Percentiles rank a stretch among this genome's conserved stretches.
Conservation (phyloP, 805 yeast species). For the Blastobotrys peoriensis region DNA sequence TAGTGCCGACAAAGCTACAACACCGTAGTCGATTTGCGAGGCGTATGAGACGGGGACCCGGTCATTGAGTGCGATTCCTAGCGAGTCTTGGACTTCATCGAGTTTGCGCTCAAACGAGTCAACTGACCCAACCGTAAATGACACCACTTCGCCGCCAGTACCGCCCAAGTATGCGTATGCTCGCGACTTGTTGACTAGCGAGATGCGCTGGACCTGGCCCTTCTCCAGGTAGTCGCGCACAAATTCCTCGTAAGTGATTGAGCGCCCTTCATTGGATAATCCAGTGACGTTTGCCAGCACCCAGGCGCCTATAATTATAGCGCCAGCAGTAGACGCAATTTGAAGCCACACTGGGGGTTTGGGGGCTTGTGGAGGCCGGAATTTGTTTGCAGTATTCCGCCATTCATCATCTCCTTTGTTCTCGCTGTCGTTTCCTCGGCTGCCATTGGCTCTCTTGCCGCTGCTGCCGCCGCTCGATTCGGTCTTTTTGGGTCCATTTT, state of each 20-base stretch:
- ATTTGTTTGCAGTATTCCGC: background rate
- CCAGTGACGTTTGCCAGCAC: background rate
- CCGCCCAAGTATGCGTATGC: slow-evolving; percentile 62
- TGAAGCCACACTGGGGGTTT: background rate
- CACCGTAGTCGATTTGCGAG: slow-evolving; percentile 60
- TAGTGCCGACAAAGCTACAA: slow-evolving; percentile 61
- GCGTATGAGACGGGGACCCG: slow-evolving; percentile 78
- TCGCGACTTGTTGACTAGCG: slow-evolving; percentile 68
- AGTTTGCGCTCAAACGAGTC: slow-evolving; percentile 81
- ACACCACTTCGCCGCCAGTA: slow-evolving; percentile 37
- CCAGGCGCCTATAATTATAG: background rate
- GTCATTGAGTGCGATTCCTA: slow-evolving; percentile 52
- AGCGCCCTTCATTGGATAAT: slow-evolving; percentile 24
- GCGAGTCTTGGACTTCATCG: slow-evolving; percentile 66
- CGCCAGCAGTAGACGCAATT: background rate
- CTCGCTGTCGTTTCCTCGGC: background rate
- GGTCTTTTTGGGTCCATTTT: background rate
- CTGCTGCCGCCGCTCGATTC: background rate
- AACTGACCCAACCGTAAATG: slow-evolving; percentile 81
- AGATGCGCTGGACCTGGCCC: slow-evolving; percentile 65
- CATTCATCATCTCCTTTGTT: background rate
- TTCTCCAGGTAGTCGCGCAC: slow-evolving; percentile 65
- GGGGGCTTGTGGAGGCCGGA: background rate
- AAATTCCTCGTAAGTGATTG: slow-evolving; percentile 90
- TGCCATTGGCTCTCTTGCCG: background rate